phyloP scores from a whole-genome alignment of 2,329 filamentous ascomycete species.

The Tolypocladium ophioglossoides region DNA sequence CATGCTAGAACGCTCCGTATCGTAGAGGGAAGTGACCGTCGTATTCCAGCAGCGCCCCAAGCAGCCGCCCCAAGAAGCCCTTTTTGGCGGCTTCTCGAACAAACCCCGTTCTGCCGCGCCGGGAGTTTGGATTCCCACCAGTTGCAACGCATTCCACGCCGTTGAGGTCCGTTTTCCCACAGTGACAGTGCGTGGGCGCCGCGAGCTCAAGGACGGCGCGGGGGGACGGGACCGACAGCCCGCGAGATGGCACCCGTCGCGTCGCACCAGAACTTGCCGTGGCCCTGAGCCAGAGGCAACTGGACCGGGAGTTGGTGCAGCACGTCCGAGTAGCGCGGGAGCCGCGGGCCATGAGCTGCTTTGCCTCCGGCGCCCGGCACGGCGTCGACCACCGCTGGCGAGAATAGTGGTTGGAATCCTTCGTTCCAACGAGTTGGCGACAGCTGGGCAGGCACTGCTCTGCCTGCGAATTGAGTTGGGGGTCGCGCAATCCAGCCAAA shows the following conservation, averaged over 20 bases:
- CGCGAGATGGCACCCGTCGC: background rate
- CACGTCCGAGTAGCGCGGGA: too few relatives aligned
- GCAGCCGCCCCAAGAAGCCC: background rate
- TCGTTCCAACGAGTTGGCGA: background rate
- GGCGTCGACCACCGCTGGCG: background rate
- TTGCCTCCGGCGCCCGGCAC: background rate
- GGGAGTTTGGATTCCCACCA: background rate
- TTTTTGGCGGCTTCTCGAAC: slow-evolving; percentile 3
- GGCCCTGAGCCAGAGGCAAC: background rate
- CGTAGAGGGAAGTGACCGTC: background rate
- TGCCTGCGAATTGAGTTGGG: slow-evolving; percentile 3
- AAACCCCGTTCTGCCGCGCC: too few relatives aligned
- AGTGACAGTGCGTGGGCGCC: background rate
- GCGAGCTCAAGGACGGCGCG: background rate
- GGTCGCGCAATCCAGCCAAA: background rate
- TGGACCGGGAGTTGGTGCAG: background rate
- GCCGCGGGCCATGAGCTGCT: background rate
- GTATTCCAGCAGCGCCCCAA: slow-evolving; percentile 1
- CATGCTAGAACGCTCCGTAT: background rate
- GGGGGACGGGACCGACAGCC: too few relatives aligned
- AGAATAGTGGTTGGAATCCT: too few relatives aligned
- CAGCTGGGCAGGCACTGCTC: background rate
- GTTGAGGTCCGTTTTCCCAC: background rate
- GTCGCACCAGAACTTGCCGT: background rate
- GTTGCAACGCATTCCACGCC: background rate